Evolutionary conservation across 176 grass and related monocot species (phyloP).

Genomic region (Carex pumila): DNA sequence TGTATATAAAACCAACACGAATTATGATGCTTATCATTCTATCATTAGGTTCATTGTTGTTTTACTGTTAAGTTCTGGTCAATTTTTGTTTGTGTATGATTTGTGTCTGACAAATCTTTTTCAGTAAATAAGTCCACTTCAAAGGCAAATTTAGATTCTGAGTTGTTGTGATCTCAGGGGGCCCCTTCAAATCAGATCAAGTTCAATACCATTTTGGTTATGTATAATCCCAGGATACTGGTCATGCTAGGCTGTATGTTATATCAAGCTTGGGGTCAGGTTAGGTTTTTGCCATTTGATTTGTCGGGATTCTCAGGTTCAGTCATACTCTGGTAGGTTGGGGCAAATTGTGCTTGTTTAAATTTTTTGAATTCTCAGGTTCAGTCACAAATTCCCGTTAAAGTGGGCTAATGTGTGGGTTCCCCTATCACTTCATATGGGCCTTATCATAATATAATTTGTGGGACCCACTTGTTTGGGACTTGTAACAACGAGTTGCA

Average conservation of each 20-base stretch:
- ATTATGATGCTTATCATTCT: background rate
- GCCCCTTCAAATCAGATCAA: background rate
- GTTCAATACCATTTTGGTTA: background rate
- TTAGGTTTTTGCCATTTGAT: background rate
- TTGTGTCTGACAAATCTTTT: background rate
- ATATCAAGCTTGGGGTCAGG: background rate
- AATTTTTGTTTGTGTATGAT: background rate
- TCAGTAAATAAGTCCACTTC: background rate
- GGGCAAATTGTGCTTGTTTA: background rate
- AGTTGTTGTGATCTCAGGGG: background rate
- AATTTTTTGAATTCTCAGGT: background rate
- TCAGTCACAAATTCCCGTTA: too few relatives aligned
- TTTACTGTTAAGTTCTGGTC: background rate
- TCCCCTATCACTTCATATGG: too few relatives aligned
- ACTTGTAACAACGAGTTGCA: too few relatives aligned
- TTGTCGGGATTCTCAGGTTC: background rate
- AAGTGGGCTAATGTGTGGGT: too few relatives aligned
- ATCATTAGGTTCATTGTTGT: background rate
- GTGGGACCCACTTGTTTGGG: too few relatives aligned
- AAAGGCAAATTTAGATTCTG: background rate
- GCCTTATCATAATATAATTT: too few relatives aligned
- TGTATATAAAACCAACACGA: constrained; percentile 4
- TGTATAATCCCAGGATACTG: background rate
- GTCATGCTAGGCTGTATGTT: background rate
- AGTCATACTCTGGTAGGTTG: background rate